These are phyloP conservation scores for Vitis vinifera DNA, from an alignment of 164 flowering plant genomes.

Conservation along the genomic window ASM3070453v1 NC_081823.1:6753001-6753500, in stretches of 20 bases:
- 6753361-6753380: conserved; percentile 22
- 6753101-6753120: conserved; percentile 93
- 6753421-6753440: conserved; percentile 85
- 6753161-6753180: conserved; percentile 6
- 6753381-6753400: conserved; percentile 82
- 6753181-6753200: neutral
- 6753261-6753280: neutral
- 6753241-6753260: neutral
- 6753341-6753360: neutral
- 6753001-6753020: conserved; percentile 47
- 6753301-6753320: neutral
- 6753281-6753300: neutral
- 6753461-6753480: conserved; percentile 88
- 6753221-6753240: neutral
- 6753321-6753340: neutral
- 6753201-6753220: neutral
- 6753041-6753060: neutral
- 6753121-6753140: conserved; percentile 68
- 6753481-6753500: conserved; percentile 5
- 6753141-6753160: conserved; percentile 92
- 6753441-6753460: conserved; percentile 76
- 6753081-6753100: conserved; percentile 79
- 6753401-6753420: conserved; percentile 81
- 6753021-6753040: conserved; percentile 9
- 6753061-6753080: conserved; percentile 79